These are phyloP conservation scores for Pythium folliculosum DNA, from an alignment of 352 stramenopile species.

Conservation along the genomic window DNA sequence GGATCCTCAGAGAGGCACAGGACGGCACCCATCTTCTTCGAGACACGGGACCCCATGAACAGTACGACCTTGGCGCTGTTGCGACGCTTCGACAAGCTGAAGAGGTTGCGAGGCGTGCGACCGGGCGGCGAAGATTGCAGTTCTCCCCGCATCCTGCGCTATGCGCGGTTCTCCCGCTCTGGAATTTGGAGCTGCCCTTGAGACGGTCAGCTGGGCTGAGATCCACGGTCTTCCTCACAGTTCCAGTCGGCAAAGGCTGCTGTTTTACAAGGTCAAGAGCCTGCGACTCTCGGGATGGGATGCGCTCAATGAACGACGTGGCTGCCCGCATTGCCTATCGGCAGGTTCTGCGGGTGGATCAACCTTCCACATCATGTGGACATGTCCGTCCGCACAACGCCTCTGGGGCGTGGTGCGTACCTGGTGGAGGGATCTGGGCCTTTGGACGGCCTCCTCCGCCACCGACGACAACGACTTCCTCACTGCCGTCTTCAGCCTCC, in stretches of 20 bases:
- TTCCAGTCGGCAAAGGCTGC: constrained; percentile 1
- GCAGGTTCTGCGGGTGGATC: neutral
- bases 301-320: neutral
- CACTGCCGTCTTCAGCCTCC: constrained; percentile 9
- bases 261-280: constrained; percentile 4
- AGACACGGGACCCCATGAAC: no score
- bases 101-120: no score
- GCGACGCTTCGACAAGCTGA: no score
- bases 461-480: neutral
- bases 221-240: no score
- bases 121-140: no score
- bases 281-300: constrained; percentile 9
- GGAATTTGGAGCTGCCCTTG: no score
- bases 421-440: neutral
- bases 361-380: constrained; percentile 15
- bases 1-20: no score
- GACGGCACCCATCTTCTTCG: no score
- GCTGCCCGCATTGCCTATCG: constrained; percentile 7
- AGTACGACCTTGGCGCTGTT: no score
- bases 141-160: neutral
- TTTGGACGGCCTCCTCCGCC: neutral
- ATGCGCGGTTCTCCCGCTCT: neutral
- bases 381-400: neutral
- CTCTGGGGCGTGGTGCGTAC: neutral
- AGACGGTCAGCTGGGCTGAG: no score